Percentiles rank a stretch among this genome's conserved stretches.
Conservation (phyloP, 345 rosid genomes). For the Brassica nigra region DNA sequence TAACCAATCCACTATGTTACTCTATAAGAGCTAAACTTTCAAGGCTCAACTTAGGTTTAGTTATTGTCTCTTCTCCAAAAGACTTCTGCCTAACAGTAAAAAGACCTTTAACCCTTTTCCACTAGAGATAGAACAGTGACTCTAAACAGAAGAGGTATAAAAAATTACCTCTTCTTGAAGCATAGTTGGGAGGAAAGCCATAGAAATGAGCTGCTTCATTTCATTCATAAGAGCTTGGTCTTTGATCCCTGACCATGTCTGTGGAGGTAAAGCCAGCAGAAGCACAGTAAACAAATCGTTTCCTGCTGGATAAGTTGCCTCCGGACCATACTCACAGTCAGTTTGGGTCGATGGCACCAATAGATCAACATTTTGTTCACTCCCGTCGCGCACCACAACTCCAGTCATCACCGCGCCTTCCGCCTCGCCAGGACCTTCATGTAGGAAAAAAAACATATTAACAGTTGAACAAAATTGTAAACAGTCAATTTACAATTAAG, state of each 20-base stretch:
- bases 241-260: constrained; percentile 75
- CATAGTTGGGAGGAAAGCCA: constrained; percentile 63
- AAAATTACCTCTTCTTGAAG: constrained; percentile 87
- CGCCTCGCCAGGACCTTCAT: constrained; percentile 28
- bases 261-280: constrained; percentile 70
- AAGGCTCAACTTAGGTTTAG: neutral
- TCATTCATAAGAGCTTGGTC: constrained; percentile 58
- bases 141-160: neutral
- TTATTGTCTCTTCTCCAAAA: neutral
- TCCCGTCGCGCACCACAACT: constrained; percentile 47
- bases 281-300: constrained; percentile 74
- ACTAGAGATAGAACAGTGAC: neutral
- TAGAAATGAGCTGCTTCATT: constrained; percentile 56
- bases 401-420: constrained; percentile 35
- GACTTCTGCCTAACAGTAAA: neutral
- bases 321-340: constrained; percentile 48
- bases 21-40: neutral
- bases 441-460: neutral
- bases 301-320: constrained; percentile 53
- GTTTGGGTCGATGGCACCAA: constrained; percentile 39
- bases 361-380: constrained; percentile 53
- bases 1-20: neutral
- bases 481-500: neutral
- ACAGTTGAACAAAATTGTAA: neutral
- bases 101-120: neutral